A percentile compares a stretch with the other conserved stretches of the same genome.
Evolutionary conservation across 2,329 filamentous ascomycete genomes (phyloP).

Genomic region (Ramularia collo-cygni): DNA sequence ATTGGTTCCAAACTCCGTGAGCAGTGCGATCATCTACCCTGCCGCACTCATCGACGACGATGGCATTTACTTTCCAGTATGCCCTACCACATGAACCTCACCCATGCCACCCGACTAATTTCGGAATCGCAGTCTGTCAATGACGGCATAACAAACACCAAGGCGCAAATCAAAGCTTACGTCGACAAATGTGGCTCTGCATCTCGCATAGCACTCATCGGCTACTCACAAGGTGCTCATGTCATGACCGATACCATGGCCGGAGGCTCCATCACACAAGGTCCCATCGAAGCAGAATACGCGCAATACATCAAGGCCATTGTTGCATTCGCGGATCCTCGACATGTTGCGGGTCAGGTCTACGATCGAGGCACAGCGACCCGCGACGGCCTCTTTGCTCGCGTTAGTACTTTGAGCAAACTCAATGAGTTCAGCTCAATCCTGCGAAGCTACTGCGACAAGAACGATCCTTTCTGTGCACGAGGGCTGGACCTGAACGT

Average conservation of each 20-base stretch:
- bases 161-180: slow-evolving; percentile 20
- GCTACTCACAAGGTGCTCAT: slow-evolving; percentile 30
- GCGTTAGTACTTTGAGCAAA: slow-evolving; percentile 9
- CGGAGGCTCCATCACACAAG: slow-evolving; percentile 22
- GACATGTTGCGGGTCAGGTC: slow-evolving; percentile 23
- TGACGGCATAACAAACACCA: slow-evolving; percentile 28
- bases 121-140: slow-evolving; percentile 18
- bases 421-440: slow-evolving; percentile 17
- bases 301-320: slow-evolving; percentile 29
- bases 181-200: slow-evolving; percentile 4
- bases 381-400: slow-evolving; percentile 23
- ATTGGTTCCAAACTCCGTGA: slow-evolving; percentile 29
- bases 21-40: slow-evolving; percentile 27
- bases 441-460: slow-evolving; percentile 21
- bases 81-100: too few species aligned
- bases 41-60: slow-evolving; percentile 17
- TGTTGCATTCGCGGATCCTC: slow-evolving; percentile 34
- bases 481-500: slow-evolving; percentile 13
- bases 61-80: slow-evolving; percentile 11
- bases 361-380: slow-evolving; percentile 30
- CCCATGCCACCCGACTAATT: too few species aligned
- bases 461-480: slow-evolving; percentile 20
- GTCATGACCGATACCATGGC: slow-evolving; percentile 15
- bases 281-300: slow-evolving; percentile 19
- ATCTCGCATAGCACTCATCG: slow-evolving; percentile 32